These are phyloP conservation scores for Setomelanomma holmii DNA, from an alignment of 2,329 filamentous ascomycete species.

Conservation along the genomic window DNA sequence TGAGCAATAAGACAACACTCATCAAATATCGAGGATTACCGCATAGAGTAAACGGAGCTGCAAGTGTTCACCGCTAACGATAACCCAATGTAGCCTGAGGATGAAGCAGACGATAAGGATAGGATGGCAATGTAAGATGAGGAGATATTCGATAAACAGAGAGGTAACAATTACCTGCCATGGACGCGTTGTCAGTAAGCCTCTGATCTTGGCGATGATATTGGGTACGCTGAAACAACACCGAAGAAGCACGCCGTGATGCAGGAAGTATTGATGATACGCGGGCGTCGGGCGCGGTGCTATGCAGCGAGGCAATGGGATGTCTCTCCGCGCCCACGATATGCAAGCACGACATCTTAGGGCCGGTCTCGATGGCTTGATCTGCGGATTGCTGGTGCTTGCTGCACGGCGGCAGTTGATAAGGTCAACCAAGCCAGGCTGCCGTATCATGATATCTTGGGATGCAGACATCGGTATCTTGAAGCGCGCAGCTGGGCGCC, in stretches of 20 bases:
- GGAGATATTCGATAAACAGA: not conserved
- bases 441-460: constrained; percentile 7
- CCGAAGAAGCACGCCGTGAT: constrained; percentile 10
- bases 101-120: not conserved
- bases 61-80: not conserved
- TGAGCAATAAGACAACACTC: constrained; percentile 4
- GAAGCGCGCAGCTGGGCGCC: constrained; percentile 11
- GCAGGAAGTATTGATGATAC: constrained; percentile 29
- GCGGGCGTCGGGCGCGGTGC: constrained; percentile 18
- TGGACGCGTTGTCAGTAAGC: constrained; percentile 8
- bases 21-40: constrained; percentile 11
- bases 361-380: constrained; percentile 15
- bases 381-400: constrained; percentile 9
- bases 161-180: constrained; percentile 4
- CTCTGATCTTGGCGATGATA: constrained; percentile 1
- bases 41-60: not conserved
- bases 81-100: not conserved
- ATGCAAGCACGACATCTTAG: constrained; percentile 12
- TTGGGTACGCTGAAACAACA: constrained; percentile 4
- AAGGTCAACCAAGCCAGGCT: constrained; percentile 1
- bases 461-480: constrained; percentile 10
- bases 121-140: not conserved
- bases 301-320: constrained; percentile 19
- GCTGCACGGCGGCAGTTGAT: constrained; percentile 20
- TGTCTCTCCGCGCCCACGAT: constrained; percentile 16